Evolutionary conservation across 345 rosid species (phyloP).

Genomic region (Triadica sebifera): DNA sequence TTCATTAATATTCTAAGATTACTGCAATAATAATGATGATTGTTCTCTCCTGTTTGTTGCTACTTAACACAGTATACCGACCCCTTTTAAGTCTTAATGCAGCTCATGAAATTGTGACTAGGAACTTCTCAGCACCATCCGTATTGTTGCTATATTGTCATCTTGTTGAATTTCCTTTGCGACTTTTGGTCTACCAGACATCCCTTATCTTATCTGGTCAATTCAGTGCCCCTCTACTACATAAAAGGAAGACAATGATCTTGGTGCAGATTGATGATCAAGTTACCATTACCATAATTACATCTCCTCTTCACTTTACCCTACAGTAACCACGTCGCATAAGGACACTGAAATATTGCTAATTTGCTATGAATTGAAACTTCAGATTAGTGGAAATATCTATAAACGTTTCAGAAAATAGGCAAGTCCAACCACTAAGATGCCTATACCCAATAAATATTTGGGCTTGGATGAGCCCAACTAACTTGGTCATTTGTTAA

Average conservation of each 20-base stretch:
- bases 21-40: neutral
- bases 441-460: neutral
- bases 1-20: neutral
- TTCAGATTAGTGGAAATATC: neutral
- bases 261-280: neutral
- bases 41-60: neutral
- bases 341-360: neutral
- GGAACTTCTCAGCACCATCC: neutral
- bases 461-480: neutral
- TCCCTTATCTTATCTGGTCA: neutral
- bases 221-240: neutral
- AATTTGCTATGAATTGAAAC: no score
- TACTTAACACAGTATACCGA: neutral
- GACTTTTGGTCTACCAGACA: neutral
- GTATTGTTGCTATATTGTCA: neutral
- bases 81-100: neutral
- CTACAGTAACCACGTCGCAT: neutral
- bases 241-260: neutral
- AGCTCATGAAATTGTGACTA: neutral
- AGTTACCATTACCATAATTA: neutral
- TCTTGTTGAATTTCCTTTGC: neutral
- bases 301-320: neutral
- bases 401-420: neutral
- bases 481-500: neutral
- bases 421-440: neutral